Base-by-base conservation (phyloP, 805 yeast genomes). In the Kodamaea hsintzibuensis region DNA sequence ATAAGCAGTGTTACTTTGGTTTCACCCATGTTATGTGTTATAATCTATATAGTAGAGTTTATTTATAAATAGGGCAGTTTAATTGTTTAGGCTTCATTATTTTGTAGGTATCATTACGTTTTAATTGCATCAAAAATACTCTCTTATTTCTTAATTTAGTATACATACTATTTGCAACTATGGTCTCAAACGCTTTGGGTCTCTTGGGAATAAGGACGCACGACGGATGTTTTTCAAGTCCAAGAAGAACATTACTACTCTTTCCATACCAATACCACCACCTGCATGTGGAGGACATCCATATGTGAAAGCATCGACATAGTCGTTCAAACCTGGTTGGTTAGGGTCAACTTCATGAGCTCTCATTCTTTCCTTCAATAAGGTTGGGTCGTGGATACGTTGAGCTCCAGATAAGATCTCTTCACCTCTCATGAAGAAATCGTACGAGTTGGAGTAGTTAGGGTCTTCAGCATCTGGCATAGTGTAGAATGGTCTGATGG, bases 251-350 rank as follows among this genome's bases (percentile, higher is more conserved):
- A 95, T 95, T 59, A 95, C 91, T 37, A 95, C 99, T 80, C 99
- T 89, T 78, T 95, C 99, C 62, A 95, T 78, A 67, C 99, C 99
- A 70, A 95, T 95, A 75, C 99, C 99, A 78, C 99, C 99, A 72
- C 99, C 99, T 37, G 97, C 99, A 67, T 95, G 99, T 49, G 99
- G 99, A 59, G 97, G 88, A 80, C 98, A 93, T 16, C 98, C 99
- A 69, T 87, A 93, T 47, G 83, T 77, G 80, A 95, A 95, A 14
- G 97, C 96, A 59, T 93, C 93, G 55, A 89, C 86, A 76, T 95
- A 95, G 69, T 95, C 98, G 69, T 82, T 81, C 63, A 93, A 77
- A 60, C 98, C 99, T 35, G 90, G 89, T 56, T 82, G 81, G 55
- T 77, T 76, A 55, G 96, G 89, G 68, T 90, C 89, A 53, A 95